Evolutionary conservation across 768 basidiomycete species (phyloP).

Genomic region (Cyclocybe cylindracea): DNA sequence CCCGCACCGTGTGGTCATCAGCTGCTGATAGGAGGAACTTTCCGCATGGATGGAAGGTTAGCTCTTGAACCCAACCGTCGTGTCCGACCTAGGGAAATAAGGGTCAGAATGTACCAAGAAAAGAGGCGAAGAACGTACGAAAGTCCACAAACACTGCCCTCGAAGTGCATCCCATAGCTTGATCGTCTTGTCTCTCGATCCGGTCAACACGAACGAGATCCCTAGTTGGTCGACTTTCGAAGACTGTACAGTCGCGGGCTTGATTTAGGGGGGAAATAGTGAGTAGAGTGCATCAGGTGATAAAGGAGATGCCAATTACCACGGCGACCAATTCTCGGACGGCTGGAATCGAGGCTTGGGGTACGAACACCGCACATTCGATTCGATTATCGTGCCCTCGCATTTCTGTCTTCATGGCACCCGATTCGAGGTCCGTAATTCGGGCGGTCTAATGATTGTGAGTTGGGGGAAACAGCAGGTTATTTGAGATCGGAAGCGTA

Average conservation of each 20-base stretch:
- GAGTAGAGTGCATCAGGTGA: not conserved
- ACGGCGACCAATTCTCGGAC: conserved; percentile 78
- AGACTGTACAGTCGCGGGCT: conserved; percentile 24
- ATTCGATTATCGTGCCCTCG: conserved; percentile 88
- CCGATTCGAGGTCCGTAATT: conserved; percentile 38
- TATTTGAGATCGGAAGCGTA: conserved; percentile 31
- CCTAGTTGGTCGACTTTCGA: conserved; percentile 29
- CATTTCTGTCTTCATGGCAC: conserved; percentile 79
- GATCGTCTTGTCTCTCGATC: conserved; percentile 89
- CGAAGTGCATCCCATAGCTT: conserved; percentile 87
- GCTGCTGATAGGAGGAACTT: conserved; percentile 90
- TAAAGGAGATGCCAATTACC: conserved; percentile 33
- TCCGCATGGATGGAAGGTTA: conserved; percentile 88
- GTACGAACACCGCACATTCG: conserved; percentile 81
- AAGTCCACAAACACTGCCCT: conserved; percentile 78
- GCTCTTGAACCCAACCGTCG: conserved; percentile 88
- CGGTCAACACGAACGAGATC: conserved; percentile 70
- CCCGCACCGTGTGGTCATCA: conserved; percentile 88
- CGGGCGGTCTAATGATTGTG: conserved; percentile 18
- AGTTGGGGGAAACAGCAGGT: not conserved
- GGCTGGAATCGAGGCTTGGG: conserved; percentile 68
- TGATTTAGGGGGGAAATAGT: not conserved
- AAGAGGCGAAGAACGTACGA: conserved; percentile 44
- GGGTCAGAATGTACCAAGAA: conserved; percentile 6
- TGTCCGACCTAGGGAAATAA: conserved; percentile 57